These are phyloP conservation scores for Pseudogymnoascus sp. DNA, from an alignment of 2,329 filamentous ascomycete genomes.

Conservation along the genomic window DNA sequence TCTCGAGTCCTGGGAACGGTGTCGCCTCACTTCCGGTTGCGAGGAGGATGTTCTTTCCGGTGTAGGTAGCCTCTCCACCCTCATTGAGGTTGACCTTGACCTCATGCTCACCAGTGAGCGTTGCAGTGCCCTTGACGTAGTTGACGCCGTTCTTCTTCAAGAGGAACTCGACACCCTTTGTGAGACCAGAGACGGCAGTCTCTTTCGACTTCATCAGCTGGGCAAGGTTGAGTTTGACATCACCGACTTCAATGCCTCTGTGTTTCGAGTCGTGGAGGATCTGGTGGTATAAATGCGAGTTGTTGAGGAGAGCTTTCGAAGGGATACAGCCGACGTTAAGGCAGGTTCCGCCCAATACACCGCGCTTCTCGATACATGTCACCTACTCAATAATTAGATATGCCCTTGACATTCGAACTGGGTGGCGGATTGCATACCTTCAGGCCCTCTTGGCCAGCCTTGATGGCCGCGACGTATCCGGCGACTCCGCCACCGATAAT, in stretches of 20 bases:
- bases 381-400: conserved; percentile 48
- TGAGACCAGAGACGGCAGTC: conserved; percentile 75
- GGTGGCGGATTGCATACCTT: conserved; percentile 53
- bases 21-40: conserved; percentile 93
- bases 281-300: conserved; percentile 96
- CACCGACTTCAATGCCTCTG: conserved; percentile 93
- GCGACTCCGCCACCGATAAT: conserved; percentile 98
- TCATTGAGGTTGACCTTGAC: conserved; percentile 85
- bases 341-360: conserved; percentile 89
- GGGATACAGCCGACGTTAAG: conserved; percentile 99
- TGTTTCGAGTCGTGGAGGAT: conserved; percentile 94
- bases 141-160: conserved; percentile 99
- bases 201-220: conserved; percentile 99
- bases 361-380: conserved; percentile 96
- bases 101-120: conserved; percentile 83
- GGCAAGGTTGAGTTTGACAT: conserved; percentile 90
- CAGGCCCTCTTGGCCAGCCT: conserved; percentile 92
- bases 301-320: conserved; percentile 98
- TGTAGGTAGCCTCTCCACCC: conserved; percentile 78
- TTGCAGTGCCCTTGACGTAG: conserved; percentile 88
- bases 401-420: not conserved
- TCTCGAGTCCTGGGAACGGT: conserved; percentile 88
- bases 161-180: conserved; percentile 95
- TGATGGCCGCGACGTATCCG: conserved; percentile 98
- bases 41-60: conserved; percentile 96